Base-by-base conservation (phyloP, 2,329 filamentous ascomycete species). In the Arthrobotrys sinensis region DNA sequence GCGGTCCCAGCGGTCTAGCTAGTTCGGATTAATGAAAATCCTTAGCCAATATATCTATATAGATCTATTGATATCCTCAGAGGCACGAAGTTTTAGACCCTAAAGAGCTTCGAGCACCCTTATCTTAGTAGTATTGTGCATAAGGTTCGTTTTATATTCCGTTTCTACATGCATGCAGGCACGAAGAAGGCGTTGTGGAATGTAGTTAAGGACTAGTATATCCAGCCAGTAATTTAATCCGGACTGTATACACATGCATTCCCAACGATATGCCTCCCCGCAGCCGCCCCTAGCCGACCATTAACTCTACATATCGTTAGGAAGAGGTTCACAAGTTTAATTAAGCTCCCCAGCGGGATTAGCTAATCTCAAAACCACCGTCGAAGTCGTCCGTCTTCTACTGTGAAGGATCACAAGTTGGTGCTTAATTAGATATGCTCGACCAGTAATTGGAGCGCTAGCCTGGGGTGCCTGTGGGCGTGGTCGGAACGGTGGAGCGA, bases 401-500 rank as follows among this genome's bases (percentile, higher is more conserved):
- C 12, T 16, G 36, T 60, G 55, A 60, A 60, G 55, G 55, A 60
- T 60, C 55, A 60, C 53, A 21, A 24, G 36, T 16, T 28, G 10
- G 28, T 60, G 19, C 40, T 1, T 28, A n/a, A 60, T 43, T 60
- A 28, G 34, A 60, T 60, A 60, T 60, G 10, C 14, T 19, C 21
- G 36, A 43, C 12, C 11, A 24, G 10, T 43, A 43, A 60, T 60
- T 60, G 34, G 55, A 60, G 52, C 52, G 52, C 34, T 57, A 40
- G 43, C 12, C 7, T 3, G 40, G 40, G 40, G n/a, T n/a, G 52
- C 57, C 45, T 24, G 46, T n/a, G 28, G 43, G 60, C 60, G 19
- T 48, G 57, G 43, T 34, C 63, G 63, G 63, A 52, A 50, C 16
- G 57, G 24, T 65, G 64, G 70, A 76, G 67, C 76, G 76, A 79